phyloP scores from a whole-genome alignment of 1,139 yeast species.

The Sugiyamaella japonica region DNA sequence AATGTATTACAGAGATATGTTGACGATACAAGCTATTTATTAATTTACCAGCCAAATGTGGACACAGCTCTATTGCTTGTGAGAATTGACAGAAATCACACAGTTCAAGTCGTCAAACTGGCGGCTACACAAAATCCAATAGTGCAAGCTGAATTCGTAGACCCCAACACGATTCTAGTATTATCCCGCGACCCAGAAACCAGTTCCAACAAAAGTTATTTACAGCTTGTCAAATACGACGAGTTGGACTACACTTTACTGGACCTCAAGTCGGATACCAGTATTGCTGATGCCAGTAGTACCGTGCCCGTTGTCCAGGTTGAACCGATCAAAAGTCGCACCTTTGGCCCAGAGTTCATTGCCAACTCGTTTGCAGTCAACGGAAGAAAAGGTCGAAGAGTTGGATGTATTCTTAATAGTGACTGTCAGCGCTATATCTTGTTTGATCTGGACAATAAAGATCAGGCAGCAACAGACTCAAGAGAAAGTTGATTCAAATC shows the following conservation, averaged over 20 bases:
- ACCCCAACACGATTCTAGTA: constrained; percentile 24
- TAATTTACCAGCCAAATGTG: constrained; percentile 5
- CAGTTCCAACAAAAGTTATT: neutral
- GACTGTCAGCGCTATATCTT: constrained; percentile 29
- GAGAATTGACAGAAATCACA: neutral
- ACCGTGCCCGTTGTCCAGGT: neutral
- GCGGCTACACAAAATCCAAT: neutral
- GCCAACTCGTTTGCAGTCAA: constrained; percentile 28
- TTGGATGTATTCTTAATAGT: constrained; percentile 29
- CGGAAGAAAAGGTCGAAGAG: constrained; percentile 24
- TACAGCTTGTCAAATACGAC: neutral
- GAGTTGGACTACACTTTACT: neutral
- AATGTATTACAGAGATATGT: constrained; percentile 6
- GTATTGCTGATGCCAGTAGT: neutral
- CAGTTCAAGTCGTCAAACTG: neutral
- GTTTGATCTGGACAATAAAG: constrained; percentile 29
- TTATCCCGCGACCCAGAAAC: constrained; percentile 4
- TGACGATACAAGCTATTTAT: constrained; percentile 3
- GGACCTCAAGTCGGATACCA: neutral
- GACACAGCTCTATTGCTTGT: neutral
- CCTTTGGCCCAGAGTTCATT: constrained; percentile 21
- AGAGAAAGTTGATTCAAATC: constrained; percentile 14
- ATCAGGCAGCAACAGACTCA: constrained; percentile 23
- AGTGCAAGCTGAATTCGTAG: constrained; percentile 28
- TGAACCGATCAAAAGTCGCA: constrained; percentile 3